Evolutionary conservation across 2,329 filamentous ascomycete genomes (phyloP).

Genomic region (Alternaria viburni): DNA sequence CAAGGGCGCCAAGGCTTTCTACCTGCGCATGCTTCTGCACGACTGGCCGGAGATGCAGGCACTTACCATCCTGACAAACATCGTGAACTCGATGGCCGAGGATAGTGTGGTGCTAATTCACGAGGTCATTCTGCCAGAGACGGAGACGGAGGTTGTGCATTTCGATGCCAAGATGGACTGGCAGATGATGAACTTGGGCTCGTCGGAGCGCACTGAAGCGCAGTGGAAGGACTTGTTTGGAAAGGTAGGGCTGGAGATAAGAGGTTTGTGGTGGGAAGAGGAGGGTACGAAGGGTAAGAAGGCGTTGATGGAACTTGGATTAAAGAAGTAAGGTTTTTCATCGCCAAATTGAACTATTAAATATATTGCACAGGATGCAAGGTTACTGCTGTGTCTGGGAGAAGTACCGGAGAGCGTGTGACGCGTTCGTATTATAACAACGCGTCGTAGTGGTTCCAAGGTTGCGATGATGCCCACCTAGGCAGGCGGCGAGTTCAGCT

Average conservation of each 20-base stretch:
- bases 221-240: conserved; percentile 47
- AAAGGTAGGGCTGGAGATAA: conserved; percentile 45
- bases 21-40: conserved; percentile 46
- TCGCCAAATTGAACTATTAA: too few species aligned
- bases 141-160: conserved; percentile 41
- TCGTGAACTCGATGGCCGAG: conserved; percentile 12
- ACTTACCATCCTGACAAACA: conserved; percentile 40
- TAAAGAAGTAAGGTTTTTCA: not conserved
- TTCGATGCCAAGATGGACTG: conserved; percentile 48
- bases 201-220: conserved; percentile 49
- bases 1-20: conserved; percentile 35
- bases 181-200: conserved; percentile 51
- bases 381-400: too few species aligned
- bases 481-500: not conserved
- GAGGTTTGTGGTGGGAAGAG: conserved; percentile 39
- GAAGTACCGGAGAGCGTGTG: too few species aligned
- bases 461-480: too few species aligned
- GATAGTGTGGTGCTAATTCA: conserved; percentile 54
- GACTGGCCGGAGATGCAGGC: conserved; percentile 50
- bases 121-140: conserved; percentile 48
- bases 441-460: not conserved
- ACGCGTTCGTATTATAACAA: too few species aligned
- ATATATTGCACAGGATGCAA: too few species aligned
- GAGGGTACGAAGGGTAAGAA: conserved; percentile 1
- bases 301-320: not conserved